These are phyloP conservation scores for Gonapodya prolifera DNA, from an alignment of 192 early-diverging fungal genomes.

Conservation along the genomic window DNA sequence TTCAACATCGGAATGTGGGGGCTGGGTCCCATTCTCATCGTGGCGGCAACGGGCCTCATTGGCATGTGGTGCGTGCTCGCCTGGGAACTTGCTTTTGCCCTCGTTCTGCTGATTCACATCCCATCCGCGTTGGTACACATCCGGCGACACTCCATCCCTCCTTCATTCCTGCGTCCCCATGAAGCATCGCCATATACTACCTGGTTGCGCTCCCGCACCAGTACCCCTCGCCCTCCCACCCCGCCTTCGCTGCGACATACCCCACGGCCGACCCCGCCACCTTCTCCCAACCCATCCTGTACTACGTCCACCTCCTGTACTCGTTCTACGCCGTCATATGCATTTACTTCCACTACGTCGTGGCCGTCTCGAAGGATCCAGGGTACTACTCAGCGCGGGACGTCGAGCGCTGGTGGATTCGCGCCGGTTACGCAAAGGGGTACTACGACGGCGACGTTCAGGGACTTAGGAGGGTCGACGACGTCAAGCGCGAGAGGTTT, in stretches of 20 bases:
- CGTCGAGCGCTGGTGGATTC: background rate
- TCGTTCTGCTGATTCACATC: background rate
- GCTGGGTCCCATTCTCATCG: background rate
- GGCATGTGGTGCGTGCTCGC: background rate
- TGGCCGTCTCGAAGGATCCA: background rate
- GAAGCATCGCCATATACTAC: background rate
- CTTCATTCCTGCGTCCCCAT: background rate
- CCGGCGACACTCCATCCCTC: background rate
- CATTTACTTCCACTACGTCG: background rate
- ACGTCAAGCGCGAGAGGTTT: background rate
- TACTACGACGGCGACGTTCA: background rate
- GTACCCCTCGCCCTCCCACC: background rate
- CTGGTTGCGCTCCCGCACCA: background rate
- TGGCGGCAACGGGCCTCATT: background rate
- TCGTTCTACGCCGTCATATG: background rate
- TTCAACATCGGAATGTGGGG: slow-evolving; percentile 1
- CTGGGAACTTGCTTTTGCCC: background rate
- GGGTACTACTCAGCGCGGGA: background rate
- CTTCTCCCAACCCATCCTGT: background rate
- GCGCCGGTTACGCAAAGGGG: background rate
- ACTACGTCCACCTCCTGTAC: background rate
- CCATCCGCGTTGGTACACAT: background rate
- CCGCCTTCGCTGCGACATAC: background rate
- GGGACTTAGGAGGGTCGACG: background rate
- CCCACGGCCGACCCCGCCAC: background rate